Percentiles rank a stretch among this genome's conserved stretches.
phyloP scores from a whole-genome alignment of 495 filamentous ascomycete genomes.

The Penicillium manginii region DNA sequence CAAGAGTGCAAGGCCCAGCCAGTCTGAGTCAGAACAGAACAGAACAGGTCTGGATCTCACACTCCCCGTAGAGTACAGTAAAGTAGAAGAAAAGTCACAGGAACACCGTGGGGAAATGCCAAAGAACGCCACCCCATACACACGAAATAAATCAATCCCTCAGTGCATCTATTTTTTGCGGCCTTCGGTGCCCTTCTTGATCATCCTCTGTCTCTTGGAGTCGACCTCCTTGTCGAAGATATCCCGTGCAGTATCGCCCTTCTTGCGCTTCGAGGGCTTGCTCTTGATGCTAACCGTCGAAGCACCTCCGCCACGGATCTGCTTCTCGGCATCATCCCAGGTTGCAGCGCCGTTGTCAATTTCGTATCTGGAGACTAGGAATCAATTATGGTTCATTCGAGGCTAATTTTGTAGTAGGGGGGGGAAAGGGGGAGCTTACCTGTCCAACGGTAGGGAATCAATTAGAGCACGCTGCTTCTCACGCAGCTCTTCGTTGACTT shows the following conservation, averaged over 20 bases:
- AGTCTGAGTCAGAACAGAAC: not conserved
- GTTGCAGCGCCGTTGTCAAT: slow-evolving; percentile 69
- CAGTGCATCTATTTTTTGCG: slow-evolving; percentile 33
- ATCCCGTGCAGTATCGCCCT: slow-evolving; percentile 59
- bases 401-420: slow-evolving; percentile 2
- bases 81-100: slow-evolving; percentile 14
- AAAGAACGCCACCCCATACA: slow-evolving; percentile 22
- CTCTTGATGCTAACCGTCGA: slow-evolving; percentile 83
- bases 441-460: slow-evolving; percentile 83
- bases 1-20: slow-evolving; percentile 16
- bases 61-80: slow-evolving; percentile 19
- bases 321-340: slow-evolving; percentile 85
- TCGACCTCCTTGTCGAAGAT: slow-evolving; percentile 52
- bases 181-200: slow-evolving; percentile 59
- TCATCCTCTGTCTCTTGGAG: slow-evolving; percentile 53
- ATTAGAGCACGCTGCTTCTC: slow-evolving; percentile 84
- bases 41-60: slow-evolving; percentile 11
- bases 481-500: slow-evolving; percentile 68
- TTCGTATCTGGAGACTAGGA: slow-evolving; percentile 67
- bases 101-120: slow-evolving; percentile 33
- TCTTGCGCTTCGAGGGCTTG: slow-evolving; percentile 77
- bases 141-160: slow-evolving; percentile 5
- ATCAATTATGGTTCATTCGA: slow-evolving; percentile 51
- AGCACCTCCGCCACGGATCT: slow-evolving; percentile 64
- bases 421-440: slow-evolving; percentile 58